Evolutionary conservation across 2,329 filamentous ascomycete genomes (phyloP).

Genomic region (Pyrenochaeta sp.): DNA sequence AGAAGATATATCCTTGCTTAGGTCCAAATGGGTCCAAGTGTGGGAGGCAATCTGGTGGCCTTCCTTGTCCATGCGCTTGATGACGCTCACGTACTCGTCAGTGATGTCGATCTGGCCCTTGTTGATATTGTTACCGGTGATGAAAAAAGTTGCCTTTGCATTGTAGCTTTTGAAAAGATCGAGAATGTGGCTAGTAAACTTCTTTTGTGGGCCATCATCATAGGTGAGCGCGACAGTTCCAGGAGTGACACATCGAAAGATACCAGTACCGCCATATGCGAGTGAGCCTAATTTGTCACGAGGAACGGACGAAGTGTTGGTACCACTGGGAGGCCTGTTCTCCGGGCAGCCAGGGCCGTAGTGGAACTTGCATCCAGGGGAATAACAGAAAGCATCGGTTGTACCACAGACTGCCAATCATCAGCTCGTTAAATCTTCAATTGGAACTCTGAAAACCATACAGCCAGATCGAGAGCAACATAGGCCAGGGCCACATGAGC

Average conservation of each 20-base stretch:
- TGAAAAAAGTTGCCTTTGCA: conserved; percentile 74
- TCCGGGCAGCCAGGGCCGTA: conserved; percentile 69
- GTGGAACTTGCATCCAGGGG: conserved; percentile 68
- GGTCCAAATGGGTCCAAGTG: conserved; percentile 63
- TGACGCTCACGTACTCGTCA: conserved; percentile 57
- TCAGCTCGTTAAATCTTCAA: conserved; percentile 13
- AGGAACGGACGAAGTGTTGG: conserved; percentile 62
- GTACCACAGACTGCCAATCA: conserved; percentile 58
- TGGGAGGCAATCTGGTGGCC: conserved; percentile 70
- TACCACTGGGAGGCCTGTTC: conserved; percentile 63
- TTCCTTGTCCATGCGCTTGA: conserved; percentile 63
- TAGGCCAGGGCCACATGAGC: conserved; percentile 42
- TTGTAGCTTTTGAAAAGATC: conserved; percentile 67
- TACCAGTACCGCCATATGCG: conserved; percentile 64
- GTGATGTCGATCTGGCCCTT: conserved; percentile 65
- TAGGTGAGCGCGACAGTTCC: conserved; percentile 72
- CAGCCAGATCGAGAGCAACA: conserved; percentile 48
- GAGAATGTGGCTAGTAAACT: conserved; percentile 68
- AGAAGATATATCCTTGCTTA: conserved; percentile 53
- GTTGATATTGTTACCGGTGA: conserved; percentile 66
- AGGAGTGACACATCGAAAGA: conserved; percentile 62
- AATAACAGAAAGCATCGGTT: conserved; percentile 65
- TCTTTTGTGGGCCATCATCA: conserved; percentile 69
- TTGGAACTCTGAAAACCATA: conserved; percentile 15
- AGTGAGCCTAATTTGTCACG: conserved; percentile 64